Evolutionary conservation across 2,329 filamentous ascomycete genomes (phyloP).

Genomic region (Paecilomyces dactylethromorphus): DNA sequence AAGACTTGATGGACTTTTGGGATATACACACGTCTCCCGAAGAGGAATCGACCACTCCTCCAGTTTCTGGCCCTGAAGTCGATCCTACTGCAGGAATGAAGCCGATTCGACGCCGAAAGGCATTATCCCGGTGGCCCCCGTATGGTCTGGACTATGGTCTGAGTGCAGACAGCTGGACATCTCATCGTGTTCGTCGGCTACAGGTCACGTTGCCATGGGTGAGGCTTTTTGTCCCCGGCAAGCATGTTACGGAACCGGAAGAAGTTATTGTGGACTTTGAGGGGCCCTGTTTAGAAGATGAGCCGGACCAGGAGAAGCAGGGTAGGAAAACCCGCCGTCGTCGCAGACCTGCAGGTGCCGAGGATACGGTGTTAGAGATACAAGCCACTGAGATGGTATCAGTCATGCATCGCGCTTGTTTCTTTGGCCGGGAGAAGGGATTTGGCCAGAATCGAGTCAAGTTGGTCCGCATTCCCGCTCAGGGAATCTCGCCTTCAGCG

Average conservation of each 20-base stretch:
- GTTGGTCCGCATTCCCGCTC: slow-evolving; percentile 3
- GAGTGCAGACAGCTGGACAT: slow-evolving; percentile 11
- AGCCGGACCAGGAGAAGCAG: background rate
- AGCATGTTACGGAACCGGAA: background rate
- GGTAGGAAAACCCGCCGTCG: background rate
- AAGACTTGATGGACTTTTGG: slow-evolving; percentile 5
- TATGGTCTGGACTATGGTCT: slow-evolving; percentile 29
- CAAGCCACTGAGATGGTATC: slow-evolving; percentile 37
- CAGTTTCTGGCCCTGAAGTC: background rate
- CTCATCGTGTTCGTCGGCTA: slow-evolving; percentile 15
- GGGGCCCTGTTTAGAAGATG: background rate
- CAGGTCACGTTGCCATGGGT: slow-evolving; percentile 27
- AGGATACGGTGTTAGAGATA: slow-evolving; percentile 22
- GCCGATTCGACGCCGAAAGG: slow-evolving; percentile 25
- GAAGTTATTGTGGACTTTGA: background rate
- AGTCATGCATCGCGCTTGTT: slow-evolving; percentile 36
- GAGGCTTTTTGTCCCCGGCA: slow-evolving; percentile 15
- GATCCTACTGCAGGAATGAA: slow-evolving; percentile 3
- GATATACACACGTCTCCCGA: slow-evolving; percentile 5
- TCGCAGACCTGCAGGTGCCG: background rate
- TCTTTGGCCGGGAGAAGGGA: slow-evolving; percentile 35
- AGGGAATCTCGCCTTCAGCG: background rate
- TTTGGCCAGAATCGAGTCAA: slow-evolving; percentile 31
- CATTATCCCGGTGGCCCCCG: slow-evolving; percentile 33
- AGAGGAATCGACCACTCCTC: background rate